Conservation (phyloP, 1,139 yeast genomes). For the Lizanozyma gosingica region DNA sequence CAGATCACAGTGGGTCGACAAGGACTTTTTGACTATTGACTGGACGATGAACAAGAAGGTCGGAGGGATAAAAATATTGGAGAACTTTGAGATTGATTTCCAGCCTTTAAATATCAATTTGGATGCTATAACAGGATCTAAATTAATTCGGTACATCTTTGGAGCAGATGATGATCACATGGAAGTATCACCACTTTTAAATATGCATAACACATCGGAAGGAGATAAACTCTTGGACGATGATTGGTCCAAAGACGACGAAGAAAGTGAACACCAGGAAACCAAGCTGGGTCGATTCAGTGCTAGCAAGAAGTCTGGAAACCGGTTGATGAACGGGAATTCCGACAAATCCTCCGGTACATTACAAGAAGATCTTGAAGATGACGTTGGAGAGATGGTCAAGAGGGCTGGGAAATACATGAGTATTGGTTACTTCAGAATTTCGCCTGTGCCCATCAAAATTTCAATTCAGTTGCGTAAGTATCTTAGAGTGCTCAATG, state of each 20-base stretch:
- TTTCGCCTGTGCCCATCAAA: constrained; percentile 40
- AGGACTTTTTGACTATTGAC: constrained; percentile 22
- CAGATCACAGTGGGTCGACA: background rate
- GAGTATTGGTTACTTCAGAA: constrained; percentile 41
- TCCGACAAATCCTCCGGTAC: background rate
- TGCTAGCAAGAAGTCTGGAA: constrained; percentile 2
- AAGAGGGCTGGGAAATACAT: constrained; percentile 49
- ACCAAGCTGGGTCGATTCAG: background rate
- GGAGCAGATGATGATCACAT: constrained; percentile 30
- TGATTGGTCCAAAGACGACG: constrained; percentile 4
- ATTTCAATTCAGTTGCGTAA: constrained; percentile 52
- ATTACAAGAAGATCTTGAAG: constrained; percentile 17
- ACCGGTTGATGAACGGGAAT: background rate
- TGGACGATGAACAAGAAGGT: constrained; percentile 63
- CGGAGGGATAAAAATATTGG: constrained; percentile 61
- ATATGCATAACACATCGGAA: constrained; percentile 5
- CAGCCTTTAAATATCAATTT: constrained; percentile 48
- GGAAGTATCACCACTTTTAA: constrained; percentile 21
- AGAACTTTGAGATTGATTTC: constrained; percentile 41
- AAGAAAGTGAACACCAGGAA: constrained; percentile 2
- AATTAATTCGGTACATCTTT: constrained; percentile 46
- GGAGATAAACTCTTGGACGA: constrained; percentile 8
- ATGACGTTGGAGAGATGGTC: constrained; percentile 49
- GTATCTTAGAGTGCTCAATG: constrained; percentile 51
- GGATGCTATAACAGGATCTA: constrained; percentile 54